Evolutionary conservation across 2,329 filamentous ascomycete species (phyloP), one percentile per base, ranked within the genome.

Genomic region (Sordariomycetes sp.): DNA sequence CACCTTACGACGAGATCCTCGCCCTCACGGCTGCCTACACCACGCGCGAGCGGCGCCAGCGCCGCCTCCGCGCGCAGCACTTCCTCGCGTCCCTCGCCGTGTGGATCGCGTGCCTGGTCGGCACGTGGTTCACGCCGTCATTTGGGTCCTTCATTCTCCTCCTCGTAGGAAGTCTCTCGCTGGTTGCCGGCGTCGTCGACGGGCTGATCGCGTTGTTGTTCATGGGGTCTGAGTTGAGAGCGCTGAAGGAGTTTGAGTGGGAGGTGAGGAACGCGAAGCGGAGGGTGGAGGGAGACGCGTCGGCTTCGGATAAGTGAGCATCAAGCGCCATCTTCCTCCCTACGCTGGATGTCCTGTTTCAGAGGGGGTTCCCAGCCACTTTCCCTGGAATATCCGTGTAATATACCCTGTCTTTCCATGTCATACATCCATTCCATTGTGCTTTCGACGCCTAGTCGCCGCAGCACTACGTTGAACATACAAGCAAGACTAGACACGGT

Each of bases 201-300:
- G 91, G 92, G 0, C 71, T 97, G 48, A 88, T 97, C 67, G 87
- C 90, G 0, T 79, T 94, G 0, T 70, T 97, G 54, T 99, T 99
- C 68, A 86, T 96, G 59, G 85, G 86, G 12, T 84, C 84, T 60
- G 94, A 99, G 72, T 71, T 96, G 59, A 79, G 90, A 59, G 85
- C 87, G 3, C 73, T 99, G 57, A 85, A 83, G 64, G 94, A 99
- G 73, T 97, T 97, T 71, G 84, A 94, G 67, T 96, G 90, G 87
- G 94, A 99, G 70, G 85, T 97, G 28, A 74, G 74, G 55, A 91
- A 87, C 66, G 85, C 86, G 13, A 84, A 73, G 61, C 71, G 73
- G 0, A 65, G 59, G 45, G 10, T 20, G 17, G n/a, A 50, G 4
- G 20, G 22, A 7, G 10, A n/a, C 6, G 12, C 20, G 45, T 12